Evolutionary conservation across 805 yeast genomes (phyloP).

Genomic region (Candida piceae): DNA sequence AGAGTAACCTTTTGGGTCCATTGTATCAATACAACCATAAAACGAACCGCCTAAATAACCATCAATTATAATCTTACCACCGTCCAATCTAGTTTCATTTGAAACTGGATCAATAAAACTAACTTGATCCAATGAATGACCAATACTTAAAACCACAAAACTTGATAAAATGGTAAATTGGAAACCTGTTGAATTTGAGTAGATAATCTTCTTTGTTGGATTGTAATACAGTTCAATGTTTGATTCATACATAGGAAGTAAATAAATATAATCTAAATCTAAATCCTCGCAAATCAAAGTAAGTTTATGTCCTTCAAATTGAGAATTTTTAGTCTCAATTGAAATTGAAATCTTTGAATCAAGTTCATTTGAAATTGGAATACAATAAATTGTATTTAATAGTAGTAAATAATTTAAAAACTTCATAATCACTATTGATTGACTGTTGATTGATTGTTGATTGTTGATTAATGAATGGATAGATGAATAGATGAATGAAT

Average conservation of each 20-base stretch:
- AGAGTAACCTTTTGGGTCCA: constrained; percentile 37
- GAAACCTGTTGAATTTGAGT: constrained; percentile 6
- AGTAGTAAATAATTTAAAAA: too few species aligned
- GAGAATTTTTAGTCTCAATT: neutral
- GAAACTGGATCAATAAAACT: constrained; percentile 4
- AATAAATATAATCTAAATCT: constrained; percentile 14
- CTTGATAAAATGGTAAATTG: constrained; percentile 10
- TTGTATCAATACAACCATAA: constrained; percentile 34
- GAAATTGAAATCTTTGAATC: neutral
- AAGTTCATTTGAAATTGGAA: too few species aligned
- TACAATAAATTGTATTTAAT: too few species aligned
- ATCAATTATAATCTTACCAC: constrained; percentile 12
- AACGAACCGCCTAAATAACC: constrained; percentile 16
- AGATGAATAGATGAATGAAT: too few species aligned
- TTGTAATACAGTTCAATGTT: constrained; percentile 9
- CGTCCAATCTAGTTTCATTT: constrained; percentile 3
- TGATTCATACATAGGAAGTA: constrained; percentile 6
- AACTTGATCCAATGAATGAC: constrained; percentile 6
- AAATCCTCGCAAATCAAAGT: constrained; percentile 5
- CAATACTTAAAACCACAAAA: constrained; percentile 8
- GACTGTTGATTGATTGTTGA: too few species aligned
- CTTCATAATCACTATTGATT: too few species aligned
- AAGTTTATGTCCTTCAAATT: neutral
- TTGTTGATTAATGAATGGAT: too few species aligned
- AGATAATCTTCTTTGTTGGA: constrained; percentile 3